phyloP scores from a whole-genome alignment of 192 early-diverging fungal genomes.

The Oehlia diaphana region DNA sequence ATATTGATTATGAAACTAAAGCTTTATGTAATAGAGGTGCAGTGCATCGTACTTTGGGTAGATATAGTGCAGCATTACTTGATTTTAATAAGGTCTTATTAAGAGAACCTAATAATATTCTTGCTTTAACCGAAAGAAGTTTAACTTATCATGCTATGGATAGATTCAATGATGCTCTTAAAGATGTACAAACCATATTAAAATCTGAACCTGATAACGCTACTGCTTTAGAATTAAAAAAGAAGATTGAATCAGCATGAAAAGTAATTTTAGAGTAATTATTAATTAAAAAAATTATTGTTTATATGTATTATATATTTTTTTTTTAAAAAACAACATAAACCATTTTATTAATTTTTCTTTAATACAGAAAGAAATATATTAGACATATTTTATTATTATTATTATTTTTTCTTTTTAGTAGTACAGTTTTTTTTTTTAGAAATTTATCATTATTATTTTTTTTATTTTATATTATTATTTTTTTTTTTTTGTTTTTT shows the following conservation, averaged over 20 bases:
- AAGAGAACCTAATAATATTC: constrained; percentile 15
- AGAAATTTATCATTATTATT: no score
- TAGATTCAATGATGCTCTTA: background rate
- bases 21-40: constrained; percentile 19
- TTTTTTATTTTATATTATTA: no score
- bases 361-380: no score
- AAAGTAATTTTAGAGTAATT: no score
- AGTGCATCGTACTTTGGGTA: background rate
- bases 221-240: background rate
- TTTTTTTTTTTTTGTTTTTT: no score
- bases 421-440: no score
- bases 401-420: no score
- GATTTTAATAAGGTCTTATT: constrained; percentile 5
- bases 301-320: no score
- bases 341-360: no score
- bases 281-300: no score
- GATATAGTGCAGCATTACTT: background rate
- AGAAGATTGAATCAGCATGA: background rate
- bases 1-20: constrained; percentile 12
- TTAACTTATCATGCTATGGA: background rate
- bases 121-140: constrained; percentile 18
- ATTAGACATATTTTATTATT: no score
- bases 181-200: background rate
- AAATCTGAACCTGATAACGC: background rate
- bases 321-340: no score